Evolutionary conservation across 2,329 filamentous ascomycete genomes (phyloP).

Genomic region (Emergomyces pasteurianus): DNA sequence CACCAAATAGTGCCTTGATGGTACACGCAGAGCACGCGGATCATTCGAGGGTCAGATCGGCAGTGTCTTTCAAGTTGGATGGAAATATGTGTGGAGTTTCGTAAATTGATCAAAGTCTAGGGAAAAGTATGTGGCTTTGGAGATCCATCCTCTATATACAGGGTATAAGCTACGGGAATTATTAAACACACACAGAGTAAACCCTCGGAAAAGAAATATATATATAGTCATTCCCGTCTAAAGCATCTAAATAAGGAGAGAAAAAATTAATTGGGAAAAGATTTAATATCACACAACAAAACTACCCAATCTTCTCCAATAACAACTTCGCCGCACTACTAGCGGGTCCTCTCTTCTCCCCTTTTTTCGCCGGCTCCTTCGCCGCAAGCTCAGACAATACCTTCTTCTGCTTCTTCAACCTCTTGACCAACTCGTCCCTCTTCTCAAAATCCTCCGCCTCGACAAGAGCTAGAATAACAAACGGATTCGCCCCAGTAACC

Average conservation of each 20-base stretch:
- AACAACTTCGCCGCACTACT: slow-evolving; percentile 38
- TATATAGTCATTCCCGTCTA: background rate
- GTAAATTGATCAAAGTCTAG: background rate
- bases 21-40: background rate
- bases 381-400: slow-evolving; percentile 47
- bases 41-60: background rate
- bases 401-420: slow-evolving; percentile 62
- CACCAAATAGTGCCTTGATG: too few species aligned
- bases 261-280: background rate
- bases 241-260: background rate
- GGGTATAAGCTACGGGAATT: background rate
- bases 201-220: background rate
- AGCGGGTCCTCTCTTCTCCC: slow-evolving; percentile 25
- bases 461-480: slow-evolving; percentile 69
- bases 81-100: background rate
- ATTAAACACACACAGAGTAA: background rate
- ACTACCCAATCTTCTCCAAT: slow-evolving; percentile 22
- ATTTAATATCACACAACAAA: background rate
- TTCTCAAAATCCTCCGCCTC: slow-evolving; percentile 62
- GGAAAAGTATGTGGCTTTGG: background rate
- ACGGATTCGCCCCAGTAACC: slow-evolving; percentile 77
- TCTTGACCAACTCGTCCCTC: slow-evolving; percentile 54
- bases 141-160: background rate
- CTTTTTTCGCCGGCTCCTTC: slow-evolving; percentile 43
- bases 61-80: background rate